Percentiles rank a stretch among this genome's conserved stretches.
phyloP scores from a whole-genome alignment of 2,329 filamentous ascomycete genomes.

The Macrophomina tecta region DNA sequence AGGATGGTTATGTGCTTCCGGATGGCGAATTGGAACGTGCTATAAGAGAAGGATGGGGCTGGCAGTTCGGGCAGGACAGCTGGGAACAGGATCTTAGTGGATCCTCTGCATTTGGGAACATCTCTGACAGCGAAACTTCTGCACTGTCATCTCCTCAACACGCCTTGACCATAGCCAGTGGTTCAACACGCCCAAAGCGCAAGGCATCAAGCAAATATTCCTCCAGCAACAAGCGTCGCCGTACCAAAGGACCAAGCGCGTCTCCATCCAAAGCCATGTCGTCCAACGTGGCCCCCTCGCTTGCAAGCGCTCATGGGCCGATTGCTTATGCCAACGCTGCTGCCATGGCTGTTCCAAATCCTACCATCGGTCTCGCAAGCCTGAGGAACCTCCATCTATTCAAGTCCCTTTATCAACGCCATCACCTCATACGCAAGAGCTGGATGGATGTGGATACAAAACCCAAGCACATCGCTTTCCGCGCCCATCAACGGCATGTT shows the following conservation, averaged over 20 bases:
- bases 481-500: constrained; percentile 94
- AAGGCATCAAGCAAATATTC: constrained; percentile 45
- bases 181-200: constrained; percentile 45
- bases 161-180: constrained; percentile 22
- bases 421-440: constrained; percentile 85
- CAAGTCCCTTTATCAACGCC: constrained; percentile 94
- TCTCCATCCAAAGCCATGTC: constrained; percentile 48
- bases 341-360: constrained; percentile 80
- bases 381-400: constrained; percentile 87
- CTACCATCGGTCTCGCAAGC: constrained; percentile 76
- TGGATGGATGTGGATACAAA: constrained; percentile 87
- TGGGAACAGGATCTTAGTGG: constrained; percentile 82
- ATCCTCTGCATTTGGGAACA: constrained; percentile 40
- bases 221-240: constrained; percentile 59
- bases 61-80: constrained; percentile 83
- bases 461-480: constrained; percentile 91
- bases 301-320: constrained; percentile 74
- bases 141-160: constrained; percentile 30
- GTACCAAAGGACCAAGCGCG: constrained; percentile 59
- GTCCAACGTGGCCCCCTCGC: constrained; percentile 54
- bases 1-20: constrained; percentile 79
- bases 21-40: constrained; percentile 84
- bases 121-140: constrained; percentile 49
- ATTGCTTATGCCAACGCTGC: constrained; percentile 86
- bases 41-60: constrained; percentile 93